Evolutionary conservation across 148 eudicot genomes (phyloP), one percentile per base, ranked within the genome.

Genomic region (Bassia scoparia): DNA sequence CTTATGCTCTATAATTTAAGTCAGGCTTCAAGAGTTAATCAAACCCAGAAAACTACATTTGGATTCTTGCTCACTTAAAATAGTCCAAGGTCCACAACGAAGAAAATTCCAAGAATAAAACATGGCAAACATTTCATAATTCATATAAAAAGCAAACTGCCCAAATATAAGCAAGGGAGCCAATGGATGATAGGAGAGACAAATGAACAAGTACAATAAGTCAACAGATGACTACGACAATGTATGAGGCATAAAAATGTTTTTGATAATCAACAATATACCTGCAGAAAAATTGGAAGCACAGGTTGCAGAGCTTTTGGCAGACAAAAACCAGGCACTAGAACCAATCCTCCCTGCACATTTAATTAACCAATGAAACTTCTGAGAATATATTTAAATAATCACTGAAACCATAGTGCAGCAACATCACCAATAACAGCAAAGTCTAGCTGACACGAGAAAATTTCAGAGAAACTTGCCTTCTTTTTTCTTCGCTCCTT

Each of bases 281-380:
- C 98, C 92, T 91, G 97, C 71, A 95, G 98, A 79, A 89, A 95
- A 65, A 95, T 86, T 17, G 97, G 97, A 81, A 95, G 93, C 73
- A 95, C 81, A 56, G 98, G 98, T 73, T 89, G 97, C 77, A 95
- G 96, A 70, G 97, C 93, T 83, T 89, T 95, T 20, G 97, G 97
- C 24, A 95, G 97, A 84, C 98, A 95, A 48, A 95, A 87, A 43
- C 98, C 98, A 71, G 98, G 93, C 68, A 95, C 81, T 60, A 95
- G 78, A 81, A 95, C 86, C 3, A 88, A 86, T 69, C 96, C 97
- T 63, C 96, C 97, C 98, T 95, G 81, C 69, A 84, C 31, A 69
- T 69, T 50, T 8, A 53, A 34, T 30, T 2, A 44, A 46, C 29
- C 54, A 64, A 35, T 46, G 18, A 73, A 73, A 49, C 67, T 5